A percentile compares a stretch with the other conserved stretches of the same genome.
Conservation (phyloP, 2,329 filamentous ascomycete species). For the Xylariales sp. region DNA sequence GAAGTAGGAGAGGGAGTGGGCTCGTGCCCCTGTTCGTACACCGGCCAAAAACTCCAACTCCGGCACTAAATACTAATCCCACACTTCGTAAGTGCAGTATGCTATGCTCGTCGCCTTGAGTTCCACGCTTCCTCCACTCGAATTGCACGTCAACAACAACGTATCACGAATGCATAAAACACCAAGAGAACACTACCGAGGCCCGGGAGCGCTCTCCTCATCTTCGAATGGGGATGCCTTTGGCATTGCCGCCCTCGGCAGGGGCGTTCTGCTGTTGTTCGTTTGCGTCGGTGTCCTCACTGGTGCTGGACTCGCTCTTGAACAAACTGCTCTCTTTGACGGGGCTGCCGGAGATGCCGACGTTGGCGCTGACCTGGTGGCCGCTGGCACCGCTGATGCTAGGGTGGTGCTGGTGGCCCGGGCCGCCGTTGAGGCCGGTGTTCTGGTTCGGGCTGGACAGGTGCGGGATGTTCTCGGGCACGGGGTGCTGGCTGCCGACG, state of each 20-base stretch:
- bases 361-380: constrained; percentile 53
- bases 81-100: constrained; percentile 9
- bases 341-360: constrained; percentile 74
- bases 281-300: constrained; percentile 60
- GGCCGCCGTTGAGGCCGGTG: constrained; percentile 54
- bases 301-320: constrained; percentile 80
- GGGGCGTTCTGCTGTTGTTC: constrained; percentile 52
- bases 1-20: constrained; percentile 8
- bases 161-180: neutral
- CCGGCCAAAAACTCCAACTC: constrained; percentile 17
- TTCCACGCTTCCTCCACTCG: constrained; percentile 4
- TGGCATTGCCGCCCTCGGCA: constrained; percentile 61
- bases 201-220: constrained; percentile 49
- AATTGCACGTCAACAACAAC: constrained; percentile 7
- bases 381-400: constrained; percentile 56
- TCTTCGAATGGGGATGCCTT: constrained; percentile 74
- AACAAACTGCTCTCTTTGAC: constrained; percentile 92
- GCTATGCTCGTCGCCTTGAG: constrained; percentile 1
- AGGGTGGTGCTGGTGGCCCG: constrained; percentile 50
- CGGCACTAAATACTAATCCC: constrained; percentile 13
- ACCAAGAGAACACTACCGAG: neutral
- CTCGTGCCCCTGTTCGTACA: constrained; percentile 22
- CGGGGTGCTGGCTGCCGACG: constrained; percentile 93
- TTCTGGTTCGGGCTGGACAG: constrained; percentile 73
- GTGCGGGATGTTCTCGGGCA: constrained; percentile 95